Conservation (phyloP, 2,329 filamentous ascomycete species). For the Bipolaris zeicola region DNA sequence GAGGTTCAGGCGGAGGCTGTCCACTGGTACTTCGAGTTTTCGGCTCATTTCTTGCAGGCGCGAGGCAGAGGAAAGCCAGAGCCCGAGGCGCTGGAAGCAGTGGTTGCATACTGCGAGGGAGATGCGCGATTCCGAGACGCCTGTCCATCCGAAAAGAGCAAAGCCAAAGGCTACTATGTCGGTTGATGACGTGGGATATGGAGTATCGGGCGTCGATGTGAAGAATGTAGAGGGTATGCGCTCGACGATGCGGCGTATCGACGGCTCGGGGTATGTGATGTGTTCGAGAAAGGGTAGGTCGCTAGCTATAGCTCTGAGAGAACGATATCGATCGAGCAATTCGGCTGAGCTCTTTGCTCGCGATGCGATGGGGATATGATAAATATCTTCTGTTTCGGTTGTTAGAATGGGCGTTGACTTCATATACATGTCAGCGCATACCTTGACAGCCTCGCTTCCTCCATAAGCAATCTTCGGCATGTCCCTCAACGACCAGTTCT, state of each 20-base stretch:
- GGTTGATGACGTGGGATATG: constrained; percentile 25
- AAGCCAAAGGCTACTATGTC: constrained; percentile 40
- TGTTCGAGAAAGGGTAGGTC: constrained; percentile 44
- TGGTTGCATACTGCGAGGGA: constrained; percentile 81
- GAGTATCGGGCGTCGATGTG: constrained; percentile 16
- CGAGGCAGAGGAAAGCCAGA: constrained; percentile 78
- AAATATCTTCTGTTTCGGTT: constrained; percentile 61
- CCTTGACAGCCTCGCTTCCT: constrained; percentile 84
- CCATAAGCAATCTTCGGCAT: constrained; percentile 86
- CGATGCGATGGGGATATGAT: constrained; percentile 58
- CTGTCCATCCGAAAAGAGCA: constrained; percentile 57
- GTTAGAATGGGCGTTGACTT: constrained; percentile 22
- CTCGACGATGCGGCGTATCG: constrained; percentile 32
- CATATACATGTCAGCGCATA: constrained; percentile 47
- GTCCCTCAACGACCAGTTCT: constrained; percentile 73
- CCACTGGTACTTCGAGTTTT: constrained; percentile 39
- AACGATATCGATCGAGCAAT: constrained; percentile 49
- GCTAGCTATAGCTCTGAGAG: constrained; percentile 41
- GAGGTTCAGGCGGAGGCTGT: constrained; percentile 43
- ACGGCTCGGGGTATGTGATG: constrained; percentile 40
- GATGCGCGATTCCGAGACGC: constrained; percentile 64
- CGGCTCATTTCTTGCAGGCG: constrained; percentile 42
- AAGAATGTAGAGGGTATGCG: constrained; percentile 37
- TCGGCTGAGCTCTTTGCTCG: constrained; percentile 46
- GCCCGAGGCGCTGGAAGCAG: constrained; percentile 83